Percentiles rank a stretch among this genome's conserved stretches.
phyloP scores from a whole-genome alignment of 768 basidiomycete species.

The Krasilnikovozyma curviuscula region DNA sequence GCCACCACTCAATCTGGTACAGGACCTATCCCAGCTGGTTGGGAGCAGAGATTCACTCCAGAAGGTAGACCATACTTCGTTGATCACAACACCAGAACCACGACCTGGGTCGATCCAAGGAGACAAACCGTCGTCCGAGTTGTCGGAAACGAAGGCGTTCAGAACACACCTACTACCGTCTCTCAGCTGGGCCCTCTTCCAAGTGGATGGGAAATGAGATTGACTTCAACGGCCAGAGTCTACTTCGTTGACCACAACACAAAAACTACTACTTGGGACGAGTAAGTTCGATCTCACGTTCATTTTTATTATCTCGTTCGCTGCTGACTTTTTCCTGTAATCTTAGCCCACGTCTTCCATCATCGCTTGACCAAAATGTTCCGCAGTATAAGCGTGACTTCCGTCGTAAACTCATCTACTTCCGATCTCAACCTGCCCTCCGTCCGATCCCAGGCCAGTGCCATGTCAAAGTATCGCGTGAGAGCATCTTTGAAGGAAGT shows the following conservation, averaged over 20 bases:
- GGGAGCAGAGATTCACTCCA: slow-evolving; percentile 97
- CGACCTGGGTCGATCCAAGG: slow-evolving; percentile 99
- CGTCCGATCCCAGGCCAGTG: slow-evolving; percentile 96
- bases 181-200: slow-evolving; percentile 91
- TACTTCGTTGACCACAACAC: slow-evolving; percentile 99
- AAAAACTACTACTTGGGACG: slow-evolving; percentile 94
- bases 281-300: slow-evolving; percentile 26
- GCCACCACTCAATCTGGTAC: slow-evolving; percentile 47
- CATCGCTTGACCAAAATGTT: slow-evolving; percentile 84
- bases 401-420: slow-evolving; percentile 95
- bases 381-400: slow-evolving; percentile 99
- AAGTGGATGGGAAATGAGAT: slow-evolving; percentile 99
- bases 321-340: not conserved
- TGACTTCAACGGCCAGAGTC: slow-evolving; percentile 90
- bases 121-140: slow-evolving; percentile 92
- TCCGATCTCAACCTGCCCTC: slow-evolving; percentile 95
- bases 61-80: slow-evolving; percentile 98
- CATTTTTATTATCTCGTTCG: not conserved
- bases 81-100: slow-evolving; percentile 96
- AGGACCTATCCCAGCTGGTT: slow-evolving; percentile 82
- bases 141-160: slow-evolving; percentile 82
- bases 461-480: slow-evolving; percentile 93
- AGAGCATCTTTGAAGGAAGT: slow-evolving; percentile 97
- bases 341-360: slow-evolving; percentile 62
- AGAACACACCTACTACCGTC: slow-evolving; percentile 75